Percentiles rank a stretch among this genome's conserved stretches.
phyloP scores from a whole-genome alignment of 2,329 filamentous ascomycete genomes.

The Ceratocystis harringtonii region DNA sequence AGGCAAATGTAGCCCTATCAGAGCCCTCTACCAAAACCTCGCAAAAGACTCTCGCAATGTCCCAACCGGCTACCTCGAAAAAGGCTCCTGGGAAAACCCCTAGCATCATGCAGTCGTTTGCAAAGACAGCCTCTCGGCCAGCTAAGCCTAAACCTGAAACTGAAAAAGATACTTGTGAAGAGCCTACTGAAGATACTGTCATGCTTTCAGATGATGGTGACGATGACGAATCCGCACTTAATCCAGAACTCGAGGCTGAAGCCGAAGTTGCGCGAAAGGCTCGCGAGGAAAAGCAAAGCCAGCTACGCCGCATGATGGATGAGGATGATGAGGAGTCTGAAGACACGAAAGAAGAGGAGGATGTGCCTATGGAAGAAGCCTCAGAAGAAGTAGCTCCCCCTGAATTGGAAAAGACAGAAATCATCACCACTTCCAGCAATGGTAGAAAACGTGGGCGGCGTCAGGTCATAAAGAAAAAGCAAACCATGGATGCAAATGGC shows the following conservation, averaged over 20 bases:
- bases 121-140: conserved; percentile 37
- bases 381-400: conserved; percentile 30
- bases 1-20: not conserved
- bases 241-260: conserved; percentile 17
- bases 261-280: conserved; percentile 21
- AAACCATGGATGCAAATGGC: conserved; percentile 72
- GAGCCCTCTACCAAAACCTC: not conserved
- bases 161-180: conserved; percentile 16
- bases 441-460: conserved; percentile 63
- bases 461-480: conserved; percentile 76
- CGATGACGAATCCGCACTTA: conserved; percentile 23
- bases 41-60: not conserved
- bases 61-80: not conserved
- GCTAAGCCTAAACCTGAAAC: conserved; percentile 34
- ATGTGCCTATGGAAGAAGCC: conserved; percentile 30
- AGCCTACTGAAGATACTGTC: conserved; percentile 21
- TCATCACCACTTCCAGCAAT: conserved; percentile 36
- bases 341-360: conserved; percentile 36
- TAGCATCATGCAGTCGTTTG: conserved; percentile 66
- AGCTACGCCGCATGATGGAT: conserved; percentile 35
- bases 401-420: conserved; percentile 27
- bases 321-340: conserved; percentile 28
- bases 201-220: conserved; percentile 29
- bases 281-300: conserved; percentile 26
- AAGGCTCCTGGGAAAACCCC: conserved; percentile 24